Base-by-base conservation (phyloP, 2,329 filamentous ascomycete species). In the Fusarium marasasianum region DNA sequence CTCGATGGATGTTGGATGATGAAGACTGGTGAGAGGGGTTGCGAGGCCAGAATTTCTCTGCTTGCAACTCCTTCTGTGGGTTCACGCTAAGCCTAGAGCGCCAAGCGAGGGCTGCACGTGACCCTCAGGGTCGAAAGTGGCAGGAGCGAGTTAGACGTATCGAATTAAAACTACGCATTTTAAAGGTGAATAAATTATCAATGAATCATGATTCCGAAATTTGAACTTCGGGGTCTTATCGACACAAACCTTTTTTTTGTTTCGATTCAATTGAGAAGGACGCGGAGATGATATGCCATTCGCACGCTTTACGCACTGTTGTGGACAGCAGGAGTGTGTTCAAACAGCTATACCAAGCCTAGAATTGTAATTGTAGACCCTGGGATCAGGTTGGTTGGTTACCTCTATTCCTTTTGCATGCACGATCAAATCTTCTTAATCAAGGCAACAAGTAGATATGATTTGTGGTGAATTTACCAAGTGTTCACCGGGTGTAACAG, bases 11-110 rank as follows among this genome's bases (percentile, higher is more conserved):
- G 79, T 77, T 75, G 78, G 78, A 78, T 82, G 77, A 78, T 82
- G 79, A 82, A 80, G 78, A 80, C 79, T 78, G 50, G 50, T 53
- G 78, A 81, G 81, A 82, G 82, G 83, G 83, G 80, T 82, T 82
- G 72, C 70, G 76, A 78, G 77, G 77, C 79, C 77, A 82, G 79
- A 84, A 83, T 82, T 84, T 84, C 81, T 82, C 77, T 67, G 61
- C 77, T 79, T 79, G 72, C 76, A 83, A 78, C 80, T 79, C 80
- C 79, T 76, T 54, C 73, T 84, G 83, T 84, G 83, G 82, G 82
- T 82, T 83, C 79, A 81, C 79, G 50, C 50, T 53, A 58, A 61
- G 67, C 63, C 71, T 77, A 73, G n/a, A 35, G 20, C n/a, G n/a
- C 35, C 31, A 84, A 84, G 83, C 82, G 83, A 84, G 83, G 81